Base-by-base conservation (phyloP, 345 rosid species). In the Tarenaya hassleriana region DNA sequence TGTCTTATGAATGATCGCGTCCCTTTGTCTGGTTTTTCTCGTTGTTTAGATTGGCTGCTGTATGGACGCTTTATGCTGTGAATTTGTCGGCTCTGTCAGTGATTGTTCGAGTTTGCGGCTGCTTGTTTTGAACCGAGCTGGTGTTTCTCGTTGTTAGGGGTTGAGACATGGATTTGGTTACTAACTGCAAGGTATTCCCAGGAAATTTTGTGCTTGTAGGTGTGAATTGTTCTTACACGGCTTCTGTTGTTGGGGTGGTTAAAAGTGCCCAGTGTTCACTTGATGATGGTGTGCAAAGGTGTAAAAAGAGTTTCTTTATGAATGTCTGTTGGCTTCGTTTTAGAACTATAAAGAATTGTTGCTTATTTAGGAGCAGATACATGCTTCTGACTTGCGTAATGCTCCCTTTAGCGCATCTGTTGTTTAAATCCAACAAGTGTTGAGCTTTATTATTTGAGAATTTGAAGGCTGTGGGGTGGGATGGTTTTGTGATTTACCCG, bases 81-180 rank as follows among this genome's bases (percentile, higher is more conserved):
- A 49, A 63, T 51, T 39, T 45, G 46, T 20, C 50, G 47, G 55
- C 45, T 68, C 56, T 62, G 50, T 34, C 34, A 39, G 60, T 60
- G 61, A 65, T 70, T 44, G 20, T 46, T 60, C 45, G 62, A 50
- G 60, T 41, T 56, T 54, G 42, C 57, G 50, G 55, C 38, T 53
- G 16, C 52, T 43, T 60, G 50, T 55, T 72, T 52, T 43, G 21
- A 55, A 63, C 68, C 60, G 56, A 44, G 62, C 49, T 34, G 56
- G 33, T 29, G 65, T 61, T 56, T 61, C 39, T 55, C 58, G 27
- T 62, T 62, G 47, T 48, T 45, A 12, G 19, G 41, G 20, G 37
- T 41, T 1, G 20, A 48, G 69, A 68, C 50, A 91, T 91, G 98
- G 98, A 91, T 77, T 79, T 81, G 79, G 83, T 71, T 15, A 60